phyloP scores from a whole-genome alignment of 225 moss, liverwort and hornwort genomes.

The Asterella californica region DNA sequence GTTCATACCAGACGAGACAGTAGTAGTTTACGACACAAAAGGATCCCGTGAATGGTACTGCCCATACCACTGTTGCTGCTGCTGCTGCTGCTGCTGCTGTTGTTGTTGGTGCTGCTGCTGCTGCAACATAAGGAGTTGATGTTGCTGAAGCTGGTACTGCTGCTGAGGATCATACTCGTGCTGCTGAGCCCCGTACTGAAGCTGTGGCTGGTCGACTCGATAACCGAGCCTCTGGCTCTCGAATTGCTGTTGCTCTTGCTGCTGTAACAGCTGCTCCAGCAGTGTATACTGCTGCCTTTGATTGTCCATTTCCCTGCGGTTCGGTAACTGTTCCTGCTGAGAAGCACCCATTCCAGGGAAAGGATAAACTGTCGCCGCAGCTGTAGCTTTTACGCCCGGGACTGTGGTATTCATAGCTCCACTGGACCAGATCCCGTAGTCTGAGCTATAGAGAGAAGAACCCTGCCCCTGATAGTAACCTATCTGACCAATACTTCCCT shows the following conservation, averaged over 20 bases:
- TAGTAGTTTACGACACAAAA: slow-evolving; percentile 79
- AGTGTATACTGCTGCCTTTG: slow-evolving; percentile 37
- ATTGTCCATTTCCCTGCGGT: slow-evolving; percentile 23
- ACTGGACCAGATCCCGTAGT: slow-evolving; percentile 79
- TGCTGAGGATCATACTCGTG: slow-evolving; percentile 63
- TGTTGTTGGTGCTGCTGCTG: slow-evolving; percentile 57
- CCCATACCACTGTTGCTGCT: slow-evolving; percentile 73
- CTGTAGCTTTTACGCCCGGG: slow-evolving; percentile 52
- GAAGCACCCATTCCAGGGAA: slow-evolving; percentile 81
- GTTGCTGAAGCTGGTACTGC: slow-evolving; percentile 66
- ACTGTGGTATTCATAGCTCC: slow-evolving; percentile 48
- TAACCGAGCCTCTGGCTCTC: slow-evolving; percentile 42
- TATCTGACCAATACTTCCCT: slow-evolving; percentile 52
- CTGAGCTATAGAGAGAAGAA: slow-evolving; percentile 61
- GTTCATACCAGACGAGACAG: slow-evolving; percentile 57
- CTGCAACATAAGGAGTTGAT: slow-evolving; percentile 69
- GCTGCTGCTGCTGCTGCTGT: slow-evolving; percentile 70
- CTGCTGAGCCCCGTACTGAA: slow-evolving; percentile 38
- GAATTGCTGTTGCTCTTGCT: slow-evolving; percentile 45
- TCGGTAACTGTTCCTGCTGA: slow-evolving; percentile 30
- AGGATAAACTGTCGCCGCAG: slow-evolving; percentile 41
- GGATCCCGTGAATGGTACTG: slow-evolving; percentile 92
- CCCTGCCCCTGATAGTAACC: slow-evolving; percentile 61
- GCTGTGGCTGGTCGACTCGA: slow-evolving; percentile 41
- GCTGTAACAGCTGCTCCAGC: slow-evolving; percentile 51